Base-by-base conservation (phyloP, 768 basidiomycete genomes). In the Termitomyces sp. region DNA sequence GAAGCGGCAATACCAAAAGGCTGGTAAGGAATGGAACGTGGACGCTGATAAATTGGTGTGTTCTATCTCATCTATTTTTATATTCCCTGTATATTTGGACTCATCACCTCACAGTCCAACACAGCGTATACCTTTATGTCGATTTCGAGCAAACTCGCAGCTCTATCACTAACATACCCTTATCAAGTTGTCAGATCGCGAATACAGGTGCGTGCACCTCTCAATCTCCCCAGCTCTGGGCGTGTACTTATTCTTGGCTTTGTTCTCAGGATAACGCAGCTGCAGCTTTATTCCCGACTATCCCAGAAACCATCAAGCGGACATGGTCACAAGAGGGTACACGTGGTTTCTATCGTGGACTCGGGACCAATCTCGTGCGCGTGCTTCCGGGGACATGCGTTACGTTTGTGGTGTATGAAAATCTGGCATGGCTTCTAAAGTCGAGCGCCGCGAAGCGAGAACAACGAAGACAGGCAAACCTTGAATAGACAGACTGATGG, bases 371-470 rank as follows among this genome's bases (percentile, higher is more conserved):
- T 70, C 83, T 97, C 28, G 87, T 99, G 13, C 86, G 97, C 15
- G 96, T 99, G 53, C 81, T 98, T 16, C 97, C 97, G 0, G 97
- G 96, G 33, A 98, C 96, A 3, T 98, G 96, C 71, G 91, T 98
- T 50, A 98, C 96, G 5, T 97, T 98, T 66, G 96, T 98, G 42
- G 95, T 98, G 20, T 99, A 98, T 71, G 97, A 94, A 71, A 94
- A 94, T 65, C 71, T 94, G 58, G 92, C 92, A 0, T 94, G 92
- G 92, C 69, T 93, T 32, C 72, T 94, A 46, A 79, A 88, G 63
- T 85, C 84, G 6, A 81, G 82, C 3, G 91, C 91, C 52, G 77
- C 78, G n/a, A 81, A 74, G 61, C 78, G 82, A 35, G 84, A 82
- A 60, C 72, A 71, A 55, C 60, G 58, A 38, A 56, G 55, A 46